Evolutionary conservation across 2,329 filamentous ascomycete genomes (phyloP), one percentile per base, ranked within the genome.

Genomic region (Aureobasidium sp.): DNA sequence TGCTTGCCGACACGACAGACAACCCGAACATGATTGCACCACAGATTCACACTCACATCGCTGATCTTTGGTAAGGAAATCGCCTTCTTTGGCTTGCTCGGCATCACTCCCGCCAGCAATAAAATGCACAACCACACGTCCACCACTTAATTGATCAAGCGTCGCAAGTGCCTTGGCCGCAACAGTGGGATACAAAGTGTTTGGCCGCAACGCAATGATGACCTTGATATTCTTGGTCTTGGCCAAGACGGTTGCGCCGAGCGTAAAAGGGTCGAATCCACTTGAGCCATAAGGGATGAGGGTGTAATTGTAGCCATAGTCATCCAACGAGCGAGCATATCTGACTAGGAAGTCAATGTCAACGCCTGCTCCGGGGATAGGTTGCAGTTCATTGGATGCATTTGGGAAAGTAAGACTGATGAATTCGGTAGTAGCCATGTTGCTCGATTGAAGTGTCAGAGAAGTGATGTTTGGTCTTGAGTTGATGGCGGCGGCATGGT

Each of bases 221-320:
- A 86, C 74, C 66, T 82, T 85, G 67, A 86, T 71, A 31, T 85
- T 79, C 66, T 84, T 84, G 57, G 84, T 86, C 44, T 74, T 76
- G 0, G 83, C 71, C 0, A 79, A 78, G 62, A 86, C 84, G 15
- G 81, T 84, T 0, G 84, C 82, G 25, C 82, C 84, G 12, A 82
- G 76, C 5, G 83, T 86, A 72, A 81, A 86, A 0, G 82, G 82
- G 65, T 85, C 82, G 62, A 77, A 83, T 11, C 70, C 80, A 2
- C 77, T 78, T 0, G 83, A 84, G 56, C 79, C 78, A 64, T 86
- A 86, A 0, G 83, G 83, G 17, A 85, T 77, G 2, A 86, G 77
- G 0, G 84, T 86, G 70, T 86, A 86, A 71, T 85, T 84, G 75
- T 80, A 86, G 49, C 72, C 80, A 69, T 85, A 82, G 67, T 86